These are phyloP conservation scores for Populus hybrid DNA, from an alignment of 441 rosid genomes.

Conservation along the genomic window DNA sequence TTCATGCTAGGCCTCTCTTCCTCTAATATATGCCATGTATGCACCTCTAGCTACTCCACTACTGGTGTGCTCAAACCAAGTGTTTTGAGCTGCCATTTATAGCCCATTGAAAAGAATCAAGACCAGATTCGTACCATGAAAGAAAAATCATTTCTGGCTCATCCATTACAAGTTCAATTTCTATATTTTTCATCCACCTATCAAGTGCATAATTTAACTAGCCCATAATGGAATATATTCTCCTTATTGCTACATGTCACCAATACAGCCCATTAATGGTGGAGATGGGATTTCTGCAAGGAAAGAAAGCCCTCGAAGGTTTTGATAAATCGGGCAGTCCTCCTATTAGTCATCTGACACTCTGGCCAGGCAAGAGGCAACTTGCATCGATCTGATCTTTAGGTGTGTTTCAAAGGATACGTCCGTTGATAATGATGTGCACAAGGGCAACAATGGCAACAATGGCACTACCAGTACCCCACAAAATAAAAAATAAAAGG, in stretches of 20 bases:
- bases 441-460: not conserved
- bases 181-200: not conserved
- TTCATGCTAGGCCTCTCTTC: constrained; percentile 22
- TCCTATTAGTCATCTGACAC: not conserved
- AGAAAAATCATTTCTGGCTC: not conserved
- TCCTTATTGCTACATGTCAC: not conserved
- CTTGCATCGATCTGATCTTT: not conserved
- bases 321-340: not conserved
- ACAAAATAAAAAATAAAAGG: no score
- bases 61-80: not conserved
- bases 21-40: not conserved
- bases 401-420: no score
- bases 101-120: not conserved
- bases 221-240: not conserved
- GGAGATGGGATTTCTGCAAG: not conserved
- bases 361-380: not conserved
- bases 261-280: not conserved
- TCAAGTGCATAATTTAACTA: no score
- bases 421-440: not conserved
- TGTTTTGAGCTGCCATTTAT: not conserved
- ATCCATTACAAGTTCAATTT: not conserved
- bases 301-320: not conserved
- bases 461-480: no score
- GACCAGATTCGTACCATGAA: not conserved
- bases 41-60: not conserved